Evolutionary conservation across 805 yeast species (phyloP).

Genomic region (Saturnispora serradocipensis): DNA sequence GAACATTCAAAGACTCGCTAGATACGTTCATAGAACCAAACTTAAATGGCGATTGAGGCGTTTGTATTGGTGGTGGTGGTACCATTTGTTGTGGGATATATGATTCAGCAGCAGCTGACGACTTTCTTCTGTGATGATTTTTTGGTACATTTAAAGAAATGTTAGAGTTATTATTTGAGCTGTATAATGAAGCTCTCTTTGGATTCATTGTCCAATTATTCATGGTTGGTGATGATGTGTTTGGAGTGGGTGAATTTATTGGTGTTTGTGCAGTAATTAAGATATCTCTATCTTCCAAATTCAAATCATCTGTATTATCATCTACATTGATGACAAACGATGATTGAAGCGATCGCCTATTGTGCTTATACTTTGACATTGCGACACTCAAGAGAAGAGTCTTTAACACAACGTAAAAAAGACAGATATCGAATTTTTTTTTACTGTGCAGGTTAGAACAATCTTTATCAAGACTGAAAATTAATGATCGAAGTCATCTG

Average conservation of each 20-base stretch:
- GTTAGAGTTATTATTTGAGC: slow-evolving; percentile 13
- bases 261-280: slow-evolving; percentile 5
- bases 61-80: slow-evolving; percentile 10
- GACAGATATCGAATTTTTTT: background rate
- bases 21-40: slow-evolving; percentile 43
- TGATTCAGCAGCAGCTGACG: slow-evolving; percentile 14
- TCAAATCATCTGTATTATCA: background rate
- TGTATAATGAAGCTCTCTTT: slow-evolving; percentile 14
- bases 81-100: slow-evolving; percentile 17
- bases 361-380: slow-evolving; percentile 4
- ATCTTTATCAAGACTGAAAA: background rate
- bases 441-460: background rate
- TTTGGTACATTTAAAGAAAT: slow-evolving; percentile 11
- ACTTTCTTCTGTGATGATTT: slow-evolving; percentile 12
- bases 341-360: slow-evolving; percentile 12
- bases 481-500: slow-evolving; percentile 64
- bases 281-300: background rate
- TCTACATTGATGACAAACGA: slow-evolving; percentile 7
- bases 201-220: slow-evolving; percentile 1
- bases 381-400: background rate
- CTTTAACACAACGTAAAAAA: background rate
- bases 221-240: slow-evolving; percentile 3
- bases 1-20: slow-evolving; percentile 16
- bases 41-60: slow-evolving; percentile 46
- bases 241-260: slow-evolving; percentile 8